A percentile compares a stretch with the other conserved stretches of the same genome.
Evolutionary conservation across 2,329 filamentous ascomycete species (phyloP).

Genomic region (Penicillium glabrum): DNA sequence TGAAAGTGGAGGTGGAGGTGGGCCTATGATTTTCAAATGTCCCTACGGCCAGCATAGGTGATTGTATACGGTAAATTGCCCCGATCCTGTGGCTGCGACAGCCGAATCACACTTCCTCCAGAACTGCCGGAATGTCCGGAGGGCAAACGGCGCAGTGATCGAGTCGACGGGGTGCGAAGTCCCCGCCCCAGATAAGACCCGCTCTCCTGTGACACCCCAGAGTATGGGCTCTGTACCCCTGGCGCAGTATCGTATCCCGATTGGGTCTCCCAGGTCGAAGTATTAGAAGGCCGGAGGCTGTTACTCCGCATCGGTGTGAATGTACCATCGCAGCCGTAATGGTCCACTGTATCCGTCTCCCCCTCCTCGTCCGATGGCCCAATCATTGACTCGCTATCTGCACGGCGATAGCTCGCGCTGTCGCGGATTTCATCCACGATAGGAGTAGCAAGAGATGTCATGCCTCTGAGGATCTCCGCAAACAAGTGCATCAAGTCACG

Average conservation of each 20-base stretch:
- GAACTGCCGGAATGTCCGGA: constrained; percentile 37
- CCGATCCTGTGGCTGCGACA: constrained; percentile 29
- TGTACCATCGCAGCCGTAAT: constrained; percentile 21
- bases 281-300: constrained; percentile 27
- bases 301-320: constrained; percentile 25
- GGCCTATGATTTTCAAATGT: neutral
- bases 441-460: constrained; percentile 63
- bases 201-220: constrained; percentile 14
- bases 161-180: constrained; percentile 35
- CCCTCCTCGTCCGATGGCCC: constrained; percentile 42
- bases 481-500: constrained; percentile 79
- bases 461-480: constrained; percentile 73
- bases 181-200: constrained; percentile 13
- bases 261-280: constrained; percentile 30
- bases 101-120: constrained; percentile 41
- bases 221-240: constrained; percentile 19
- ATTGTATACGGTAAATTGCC: constrained; percentile 38
- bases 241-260: constrained; percentile 31
- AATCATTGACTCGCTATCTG: constrained; percentile 35
- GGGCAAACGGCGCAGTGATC: constrained; percentile 32
- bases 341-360: constrained; percentile 37
- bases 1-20: constrained; percentile 4
- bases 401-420: constrained; percentile 20
- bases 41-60: constrained; percentile 20
- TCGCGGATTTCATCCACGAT: constrained; percentile 47